Evolutionary conservation across 805 yeast species (phyloP).

Genomic region (Cyberlindnera misumaiensis): DNA sequence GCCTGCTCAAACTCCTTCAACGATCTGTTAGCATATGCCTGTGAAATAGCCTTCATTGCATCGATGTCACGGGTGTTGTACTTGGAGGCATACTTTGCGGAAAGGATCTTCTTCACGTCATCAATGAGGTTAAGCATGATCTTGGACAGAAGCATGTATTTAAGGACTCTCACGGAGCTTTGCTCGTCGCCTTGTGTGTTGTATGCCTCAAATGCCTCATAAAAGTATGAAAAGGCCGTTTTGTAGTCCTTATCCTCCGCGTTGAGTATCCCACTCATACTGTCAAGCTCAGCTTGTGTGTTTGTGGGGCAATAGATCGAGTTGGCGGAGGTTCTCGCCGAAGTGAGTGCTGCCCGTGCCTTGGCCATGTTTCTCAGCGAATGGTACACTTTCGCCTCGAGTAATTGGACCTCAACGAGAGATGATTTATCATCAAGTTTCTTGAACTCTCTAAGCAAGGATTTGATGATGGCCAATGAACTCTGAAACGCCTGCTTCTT

Average conservation of each 20-base stretch:
- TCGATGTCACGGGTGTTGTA: slow-evolving; percentile 83
- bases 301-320: slow-evolving; percentile 92
- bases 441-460: slow-evolving; percentile 77
- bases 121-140: slow-evolving; percentile 85
- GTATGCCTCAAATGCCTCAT: slow-evolving; percentile 90
- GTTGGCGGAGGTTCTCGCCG: slow-evolving; percentile 97
- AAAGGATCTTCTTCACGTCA: slow-evolving; percentile 74
- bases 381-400: slow-evolving; percentile 86
- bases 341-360: slow-evolving; percentile 84
- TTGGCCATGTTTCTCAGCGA: slow-evolving; percentile 87
- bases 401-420: slow-evolving; percentile 87
- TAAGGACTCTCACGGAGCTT: slow-evolving; percentile 71
- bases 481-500: slow-evolving; percentile 55
- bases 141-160: slow-evolving; percentile 88
- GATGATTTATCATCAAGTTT: slow-evolving; percentile 93
- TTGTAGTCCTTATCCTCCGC: slow-evolving; percentile 96
- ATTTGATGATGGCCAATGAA: slow-evolving; percentile 65
- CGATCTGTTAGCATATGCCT: slow-evolving; percentile 85
- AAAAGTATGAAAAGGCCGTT: slow-evolving; percentile 92
- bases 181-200: slow-evolving; percentile 50
- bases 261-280: slow-evolving; percentile 91
- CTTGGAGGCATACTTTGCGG: slow-evolving; percentile 65
- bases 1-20: slow-evolving; percentile 88
- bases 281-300: slow-evolving; percentile 88
- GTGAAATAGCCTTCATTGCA: slow-evolving; percentile 91